phyloP scores from a whole-genome alignment of 2,329 filamentous ascomycete genomes.

The Alternaria ventricosa region DNA sequence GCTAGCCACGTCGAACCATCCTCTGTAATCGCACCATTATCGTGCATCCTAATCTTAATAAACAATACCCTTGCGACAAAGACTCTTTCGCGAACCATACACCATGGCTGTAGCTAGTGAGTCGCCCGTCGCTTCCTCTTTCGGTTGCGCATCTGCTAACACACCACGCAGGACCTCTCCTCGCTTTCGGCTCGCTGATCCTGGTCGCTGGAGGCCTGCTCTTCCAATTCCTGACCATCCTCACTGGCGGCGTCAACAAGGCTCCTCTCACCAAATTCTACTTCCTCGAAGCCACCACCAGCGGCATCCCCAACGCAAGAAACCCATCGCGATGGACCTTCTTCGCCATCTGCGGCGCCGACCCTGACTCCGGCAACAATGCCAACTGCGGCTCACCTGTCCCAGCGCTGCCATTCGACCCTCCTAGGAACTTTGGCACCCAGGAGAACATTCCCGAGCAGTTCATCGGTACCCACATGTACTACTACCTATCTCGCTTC shows the following conservation, averaged over 20 bases:
- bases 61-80: background rate
- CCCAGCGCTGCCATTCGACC: slow-evolving; percentile 71
- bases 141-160: slow-evolving; percentile 3
- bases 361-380: slow-evolving; percentile 57
- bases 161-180: slow-evolving; percentile 56
- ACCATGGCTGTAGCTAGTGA: slow-evolving; percentile 25
- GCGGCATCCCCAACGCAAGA: slow-evolving; percentile 63
- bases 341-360: slow-evolving; percentile 78
- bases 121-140: slow-evolving; percentile 12
- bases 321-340: slow-evolving; percentile 84
- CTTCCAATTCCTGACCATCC: slow-evolving; percentile 69
- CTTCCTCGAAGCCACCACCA: slow-evolving; percentile 83
- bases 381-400: slow-evolving; percentile 68
- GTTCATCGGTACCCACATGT: slow-evolving; percentile 66
- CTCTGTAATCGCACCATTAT: slow-evolving; percentile 5
- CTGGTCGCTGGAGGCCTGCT: slow-evolving; percentile 67
- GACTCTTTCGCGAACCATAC: background rate
- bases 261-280: slow-evolving; percentile 76
- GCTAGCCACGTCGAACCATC: slow-evolving; percentile 6
- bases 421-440: slow-evolving; percentile 67
- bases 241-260: slow-evolving; percentile 64
- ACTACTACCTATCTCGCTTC: slow-evolving; percentile 88
- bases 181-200: slow-evolving; percentile 65
- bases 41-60: slow-evolving; percentile 19
- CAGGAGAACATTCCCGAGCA: slow-evolving; percentile 58